These are phyloP conservation scores for Nicotiana attenuata DNA, from an alignment of 257 asterid genomes.

Conservation along the genomic window DNA sequence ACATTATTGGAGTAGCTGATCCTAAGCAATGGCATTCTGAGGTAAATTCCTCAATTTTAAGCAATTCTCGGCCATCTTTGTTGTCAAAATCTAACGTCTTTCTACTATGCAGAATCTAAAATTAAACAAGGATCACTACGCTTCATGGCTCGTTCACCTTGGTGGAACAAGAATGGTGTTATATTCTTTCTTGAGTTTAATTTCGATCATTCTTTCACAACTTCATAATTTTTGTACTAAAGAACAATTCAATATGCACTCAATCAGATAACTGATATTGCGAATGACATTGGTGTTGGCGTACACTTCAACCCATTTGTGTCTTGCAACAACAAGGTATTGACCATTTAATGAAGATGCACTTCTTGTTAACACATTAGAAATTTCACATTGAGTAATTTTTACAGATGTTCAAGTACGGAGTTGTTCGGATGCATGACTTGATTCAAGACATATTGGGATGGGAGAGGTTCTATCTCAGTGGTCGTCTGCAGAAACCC, in stretches of 20 bases:
- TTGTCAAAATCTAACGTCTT: constrained; percentile 16
- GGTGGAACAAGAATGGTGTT: constrained; percentile 84
- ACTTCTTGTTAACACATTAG: background rate
- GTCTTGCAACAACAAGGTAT: constrained; percentile 52
- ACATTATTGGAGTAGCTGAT: constrained; percentile 78
- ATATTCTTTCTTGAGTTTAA: constrained; percentile 14
- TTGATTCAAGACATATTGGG: constrained; percentile 56
- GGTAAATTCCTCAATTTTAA: constrained; percentile 37
- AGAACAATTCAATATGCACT: constrained; percentile 8
- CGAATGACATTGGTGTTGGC: constrained; percentile 68
- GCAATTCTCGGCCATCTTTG: constrained; percentile 6
- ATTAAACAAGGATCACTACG: constrained; percentile 67
- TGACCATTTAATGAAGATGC: constrained; percentile 4
- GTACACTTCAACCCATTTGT: constrained; percentile 92
- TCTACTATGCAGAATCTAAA: constrained; percentile 53
- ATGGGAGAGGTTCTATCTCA: constrained; percentile 76
- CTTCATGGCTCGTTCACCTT: constrained; percentile 69
- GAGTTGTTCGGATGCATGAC: constrained; percentile 71
- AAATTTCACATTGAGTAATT: constrained; percentile 17
- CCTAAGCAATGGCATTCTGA: constrained; percentile 82
- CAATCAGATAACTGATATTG: constrained; percentile 53
- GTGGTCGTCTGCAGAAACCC: constrained; percentile 94
- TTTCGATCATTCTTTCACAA: background rate
- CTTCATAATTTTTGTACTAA: background rate
- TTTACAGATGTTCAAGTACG: constrained; percentile 67